These are phyloP conservation scores for Blastomyces emzantsi DNA, from an alignment of 2,329 filamentous ascomycete genomes.

Conservation along the genomic window DNA sequence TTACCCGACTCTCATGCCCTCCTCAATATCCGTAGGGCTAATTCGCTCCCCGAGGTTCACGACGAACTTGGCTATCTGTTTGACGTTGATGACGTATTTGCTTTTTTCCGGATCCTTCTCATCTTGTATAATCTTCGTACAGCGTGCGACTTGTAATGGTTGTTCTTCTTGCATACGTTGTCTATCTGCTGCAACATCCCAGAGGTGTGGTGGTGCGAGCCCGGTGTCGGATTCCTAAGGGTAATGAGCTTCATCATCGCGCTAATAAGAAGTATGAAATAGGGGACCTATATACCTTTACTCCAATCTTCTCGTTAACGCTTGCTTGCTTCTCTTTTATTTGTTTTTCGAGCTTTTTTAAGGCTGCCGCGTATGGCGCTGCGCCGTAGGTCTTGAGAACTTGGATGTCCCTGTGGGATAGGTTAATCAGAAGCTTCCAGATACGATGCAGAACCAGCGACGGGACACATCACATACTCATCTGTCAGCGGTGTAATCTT, in stretches of 20 bases:
- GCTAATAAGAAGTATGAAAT: not conserved
- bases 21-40: conserved; percentile 96
- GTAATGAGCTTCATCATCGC: conserved; percentile 4
- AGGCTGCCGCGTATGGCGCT: conserved; percentile 81
- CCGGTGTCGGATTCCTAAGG: conserved; percentile 94
- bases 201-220: conserved; percentile 94
- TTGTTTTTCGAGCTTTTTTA: conserved; percentile 98
- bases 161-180: conserved; percentile 99
- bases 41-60: conserved; percentile 96
- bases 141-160: conserved; percentile 90
- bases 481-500: conserved; percentile 97
- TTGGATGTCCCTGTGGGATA: conserved; percentile 73
- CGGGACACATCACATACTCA: conserved; percentile 57
- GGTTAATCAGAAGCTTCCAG: conserved; percentile 23
- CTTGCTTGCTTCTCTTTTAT: conserved; percentile 99
- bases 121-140: conserved; percentile 98
- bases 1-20: conserved; percentile 92
- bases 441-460: not conserved
- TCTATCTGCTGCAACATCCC: conserved; percentile 95
- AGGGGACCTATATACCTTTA: conserved; percentile 28
- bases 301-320: conserved; percentile 95
- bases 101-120: conserved; percentile 94
- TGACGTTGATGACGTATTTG: conserved; percentile 99
- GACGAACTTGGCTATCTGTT: conserved; percentile 99
- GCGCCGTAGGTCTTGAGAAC: conserved; percentile 98